Conservation (phyloP, 495 filamentous ascomycete genomes). For the Neurospora sp. region DNA sequence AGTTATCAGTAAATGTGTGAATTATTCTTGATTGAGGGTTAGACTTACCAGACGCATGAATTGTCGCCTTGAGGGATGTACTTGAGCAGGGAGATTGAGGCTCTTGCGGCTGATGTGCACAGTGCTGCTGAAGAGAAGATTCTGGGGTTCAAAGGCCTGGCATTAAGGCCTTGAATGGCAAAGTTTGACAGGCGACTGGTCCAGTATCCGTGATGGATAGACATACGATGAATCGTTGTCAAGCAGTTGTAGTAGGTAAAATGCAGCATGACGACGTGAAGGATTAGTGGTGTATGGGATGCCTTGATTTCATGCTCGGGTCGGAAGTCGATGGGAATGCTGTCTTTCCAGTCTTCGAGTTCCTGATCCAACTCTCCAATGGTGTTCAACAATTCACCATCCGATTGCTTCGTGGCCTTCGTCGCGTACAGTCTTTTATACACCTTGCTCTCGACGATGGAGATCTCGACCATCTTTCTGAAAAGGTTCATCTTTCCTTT, state of each 20-base stretch:
- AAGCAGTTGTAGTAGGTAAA: slow-evolving; percentile 97
- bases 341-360: slow-evolving; percentile 93
- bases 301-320: slow-evolving; percentile 93
- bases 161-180: slow-evolving; percentile 87
- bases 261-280: slow-evolving; percentile 87
- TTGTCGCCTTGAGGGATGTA: slow-evolving; percentile 95
- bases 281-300: slow-evolving; percentile 75
- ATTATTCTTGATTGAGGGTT: not conserved
- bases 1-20: slow-evolving; percentile 12
- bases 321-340: slow-evolving; percentile 84
- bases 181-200: slow-evolving; percentile 90
- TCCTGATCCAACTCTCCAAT: slow-evolving; percentile 93
- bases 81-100: slow-evolving; percentile 86
- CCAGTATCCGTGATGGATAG: slow-evolving; percentile 97
- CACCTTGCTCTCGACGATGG: slow-evolving; percentile 84
- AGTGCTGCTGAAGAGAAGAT: slow-evolving; percentile 91
- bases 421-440: slow-evolving; percentile 92
- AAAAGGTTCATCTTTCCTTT: slow-evolving; percentile 92
- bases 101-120: slow-evolving; percentile 83
- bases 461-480: slow-evolving; percentile 79
- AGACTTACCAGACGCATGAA: slow-evolving; percentile 83
- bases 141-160: slow-evolving; percentile 79
- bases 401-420: slow-evolving; percentile 82
- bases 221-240: slow-evolving; percentile 97
- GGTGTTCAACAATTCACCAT: slow-evolving; percentile 87